Percentiles rank a stretch among this genome's conserved stretches.
Conservation (phyloP, 768 basidiomycete species). For the Russula virescens region DNA sequence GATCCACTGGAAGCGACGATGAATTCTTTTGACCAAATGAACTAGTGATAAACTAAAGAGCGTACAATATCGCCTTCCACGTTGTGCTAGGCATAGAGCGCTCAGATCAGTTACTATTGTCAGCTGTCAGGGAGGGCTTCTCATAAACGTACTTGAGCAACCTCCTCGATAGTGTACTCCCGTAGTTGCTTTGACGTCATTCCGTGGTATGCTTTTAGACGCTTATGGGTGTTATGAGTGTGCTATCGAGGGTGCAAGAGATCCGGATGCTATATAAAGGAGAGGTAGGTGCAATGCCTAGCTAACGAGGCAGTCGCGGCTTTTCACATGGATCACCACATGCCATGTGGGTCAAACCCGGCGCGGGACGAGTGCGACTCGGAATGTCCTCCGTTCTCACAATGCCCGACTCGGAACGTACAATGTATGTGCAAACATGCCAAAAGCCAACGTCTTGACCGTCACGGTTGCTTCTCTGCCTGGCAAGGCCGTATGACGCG, state of each 20-base stretch:
- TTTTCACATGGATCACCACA: background rate
- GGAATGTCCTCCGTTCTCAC: too few relatives aligned
- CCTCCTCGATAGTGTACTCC: constrained; percentile 52
- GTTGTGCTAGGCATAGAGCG: constrained; percentile 66
- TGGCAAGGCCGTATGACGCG: too few relatives aligned
- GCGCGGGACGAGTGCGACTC: too few relatives aligned
- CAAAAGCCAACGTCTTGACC: too few relatives aligned
- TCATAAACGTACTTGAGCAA: constrained; percentile 49
- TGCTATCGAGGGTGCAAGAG: background rate
- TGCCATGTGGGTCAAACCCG: too few relatives aligned
- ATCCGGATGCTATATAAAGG: background rate
- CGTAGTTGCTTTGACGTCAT: constrained; percentile 26
- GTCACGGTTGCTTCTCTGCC: too few relatives aligned
- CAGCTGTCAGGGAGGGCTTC: too few relatives aligned
- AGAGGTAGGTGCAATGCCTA: too few relatives aligned
- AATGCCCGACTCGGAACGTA: too few relatives aligned
- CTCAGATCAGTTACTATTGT: background rate
- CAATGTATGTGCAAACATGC: too few relatives aligned
- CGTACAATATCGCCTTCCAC: constrained; percentile 74
- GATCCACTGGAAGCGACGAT: constrained; percentile 53
- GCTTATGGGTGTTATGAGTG: too few relatives aligned
- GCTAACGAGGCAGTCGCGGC: background rate
- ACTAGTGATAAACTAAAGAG: constrained; percentile 10
- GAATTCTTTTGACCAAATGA: background rate
- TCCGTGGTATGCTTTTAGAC: background rate